phyloP scores from a whole-genome alignment of 495 filamentous ascomycete genomes.

The Penicillium pancosmium region DNA sequence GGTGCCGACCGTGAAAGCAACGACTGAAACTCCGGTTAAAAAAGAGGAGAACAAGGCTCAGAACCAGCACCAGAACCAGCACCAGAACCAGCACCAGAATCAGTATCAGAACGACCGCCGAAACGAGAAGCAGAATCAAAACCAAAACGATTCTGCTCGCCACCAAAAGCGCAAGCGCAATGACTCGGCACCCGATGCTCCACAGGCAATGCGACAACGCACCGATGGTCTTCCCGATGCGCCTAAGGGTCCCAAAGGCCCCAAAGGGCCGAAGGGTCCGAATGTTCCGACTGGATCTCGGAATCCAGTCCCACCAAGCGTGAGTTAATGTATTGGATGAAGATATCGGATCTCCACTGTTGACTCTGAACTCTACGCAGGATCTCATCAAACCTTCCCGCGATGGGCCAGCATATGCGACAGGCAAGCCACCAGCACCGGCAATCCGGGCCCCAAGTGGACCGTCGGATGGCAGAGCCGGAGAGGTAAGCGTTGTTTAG shows the following conservation, averaged over 20 bases:
- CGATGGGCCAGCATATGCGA: slow-evolving; percentile 35
- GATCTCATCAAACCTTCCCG: slow-evolving; percentile 45
- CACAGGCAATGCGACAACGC: slow-evolving; percentile 31
- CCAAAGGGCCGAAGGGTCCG: slow-evolving; percentile 2
- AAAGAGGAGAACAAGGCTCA: slow-evolving; percentile 1
- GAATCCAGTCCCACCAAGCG: slow-evolving; percentile 28
- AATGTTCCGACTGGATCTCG: slow-evolving; percentile 3
- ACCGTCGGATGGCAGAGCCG: slow-evolving; percentile 13
- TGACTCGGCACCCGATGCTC: slow-evolving; percentile 33
- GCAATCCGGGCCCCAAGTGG: slow-evolving; percentile 11
- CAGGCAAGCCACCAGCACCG: slow-evolving; percentile 11
- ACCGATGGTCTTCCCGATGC: slow-evolving; percentile 28
- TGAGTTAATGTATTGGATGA: slow-evolving; percentile 23
- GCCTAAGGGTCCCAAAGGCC: slow-evolving; percentile 18
- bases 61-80: no score
- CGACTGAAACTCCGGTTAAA: slow-evolving; percentile 20
- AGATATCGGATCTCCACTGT: background rate
- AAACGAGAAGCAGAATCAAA: no score
- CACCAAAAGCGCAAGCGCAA: slow-evolving; percentile 47
- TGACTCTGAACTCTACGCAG: slow-evolving; percentile 17
- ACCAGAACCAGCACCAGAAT: no score
- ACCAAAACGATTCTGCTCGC: slow-evolving; percentile 7
- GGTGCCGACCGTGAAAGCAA: slow-evolving; percentile 46
- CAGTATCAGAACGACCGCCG: no score
- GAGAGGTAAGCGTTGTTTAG: slow-evolving; percentile 27